A percentile compares a stretch with the other conserved stretches of the same genome.
These are phyloP conservation scores for Spinacia oleracea DNA, from an alignment of 179 eudicot genomes.

Conservation along the genomic window DNA sequence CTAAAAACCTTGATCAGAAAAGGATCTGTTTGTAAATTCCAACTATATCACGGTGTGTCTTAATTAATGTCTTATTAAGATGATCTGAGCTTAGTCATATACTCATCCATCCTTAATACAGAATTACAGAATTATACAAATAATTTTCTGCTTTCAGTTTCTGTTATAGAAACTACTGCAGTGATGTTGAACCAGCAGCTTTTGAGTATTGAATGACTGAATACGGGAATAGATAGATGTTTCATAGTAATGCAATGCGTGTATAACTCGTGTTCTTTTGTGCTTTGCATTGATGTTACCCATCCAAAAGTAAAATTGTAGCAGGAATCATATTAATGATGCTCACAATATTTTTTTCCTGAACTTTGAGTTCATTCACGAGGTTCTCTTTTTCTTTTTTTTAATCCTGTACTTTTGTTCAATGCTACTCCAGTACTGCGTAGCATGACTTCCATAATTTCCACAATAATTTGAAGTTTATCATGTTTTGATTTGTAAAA, in stretches of 20 bases:
- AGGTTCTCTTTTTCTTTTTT: constrained; percentile 13
- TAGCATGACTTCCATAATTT: not conserved
- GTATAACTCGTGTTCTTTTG: not conserved
- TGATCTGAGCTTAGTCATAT: not conserved
- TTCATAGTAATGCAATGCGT: not conserved
- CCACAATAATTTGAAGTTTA: too few relatives aligned
- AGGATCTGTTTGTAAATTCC: not conserved
- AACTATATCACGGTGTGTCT: too few relatives aligned
- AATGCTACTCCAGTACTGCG: too few relatives aligned
- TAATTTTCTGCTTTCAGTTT: not conserved
- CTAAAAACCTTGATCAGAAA: not conserved
- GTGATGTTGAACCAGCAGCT: not conserved
- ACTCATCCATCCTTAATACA: not conserved
- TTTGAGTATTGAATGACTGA: not conserved
- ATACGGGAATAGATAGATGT: not conserved
- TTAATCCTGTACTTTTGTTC: not conserved
- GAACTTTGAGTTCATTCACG: constrained; percentile 28
- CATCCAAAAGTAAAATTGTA: constrained; percentile 3
- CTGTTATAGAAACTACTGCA: not conserved
- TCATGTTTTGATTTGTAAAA: too few relatives aligned
- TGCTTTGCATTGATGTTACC: constrained; percentile 20
- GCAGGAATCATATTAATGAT: constrained; percentile 32
- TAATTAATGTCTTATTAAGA: too few relatives aligned
- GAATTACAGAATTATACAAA: not conserved
- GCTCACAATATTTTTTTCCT: constrained; percentile 27